These are phyloP conservation scores for Torulaspora microellipsoides DNA, from an alignment of 805 yeast genomes.

Conservation along the genomic window DNA sequence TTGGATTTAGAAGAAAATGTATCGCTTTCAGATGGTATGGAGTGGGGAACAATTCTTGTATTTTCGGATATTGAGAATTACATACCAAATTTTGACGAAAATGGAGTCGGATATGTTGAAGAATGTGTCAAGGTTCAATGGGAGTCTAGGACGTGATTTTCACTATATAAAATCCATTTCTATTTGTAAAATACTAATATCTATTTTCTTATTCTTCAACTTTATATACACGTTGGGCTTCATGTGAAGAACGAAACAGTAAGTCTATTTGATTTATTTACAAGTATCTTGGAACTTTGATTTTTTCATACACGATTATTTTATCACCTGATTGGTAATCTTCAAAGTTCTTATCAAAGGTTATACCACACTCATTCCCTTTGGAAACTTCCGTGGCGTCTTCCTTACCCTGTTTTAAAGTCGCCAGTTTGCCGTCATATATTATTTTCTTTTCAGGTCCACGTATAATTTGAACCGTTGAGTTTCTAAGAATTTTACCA, in stretches of 20 bases:
- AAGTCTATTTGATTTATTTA: constrained; percentile 18
- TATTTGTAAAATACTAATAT: no score
- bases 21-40: constrained; percentile 72
- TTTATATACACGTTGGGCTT: constrained; percentile 1
- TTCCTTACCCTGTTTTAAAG: constrained; percentile 77
- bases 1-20: constrained; percentile 63
- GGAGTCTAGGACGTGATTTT: constrained; percentile 43
- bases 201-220: no score
- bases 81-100: constrained; percentile 50
- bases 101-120: constrained; percentile 72
- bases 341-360: constrained; percentile 58
- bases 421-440: constrained; percentile 57
- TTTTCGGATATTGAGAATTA: constrained; percentile 71
- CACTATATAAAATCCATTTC: not conserved
- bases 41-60: constrained; percentile 92
- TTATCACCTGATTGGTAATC: constrained; percentile 70
- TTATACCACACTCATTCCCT: constrained; percentile 87
- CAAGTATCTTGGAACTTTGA: constrained; percentile 50
- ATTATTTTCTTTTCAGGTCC: constrained; percentile 38
- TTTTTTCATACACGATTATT: constrained; percentile 68
- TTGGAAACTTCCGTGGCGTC: constrained; percentile 72
- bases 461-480: constrained; percentile 55
- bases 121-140: constrained; percentile 86
- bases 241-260: not conserved
- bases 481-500: constrained; percentile 62